Percentiles rank a stretch among this genome's conserved stretches.
Conservation (phyloP, 2,329 filamentous ascomycete genomes). For the Plectosphaerella sp. region DNA sequence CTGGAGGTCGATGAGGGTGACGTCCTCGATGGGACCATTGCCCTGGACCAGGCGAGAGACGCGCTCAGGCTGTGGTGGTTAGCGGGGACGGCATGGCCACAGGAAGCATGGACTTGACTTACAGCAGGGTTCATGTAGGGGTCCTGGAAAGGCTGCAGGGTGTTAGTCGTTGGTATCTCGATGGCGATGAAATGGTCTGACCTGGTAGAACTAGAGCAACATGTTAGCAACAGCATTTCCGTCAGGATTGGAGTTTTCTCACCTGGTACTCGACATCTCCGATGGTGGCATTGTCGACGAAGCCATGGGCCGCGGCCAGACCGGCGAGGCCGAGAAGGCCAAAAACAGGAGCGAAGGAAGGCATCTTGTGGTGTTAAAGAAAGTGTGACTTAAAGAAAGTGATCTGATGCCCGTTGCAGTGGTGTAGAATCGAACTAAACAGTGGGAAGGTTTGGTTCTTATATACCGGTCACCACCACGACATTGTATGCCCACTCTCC, state of each 20-base stretch:
- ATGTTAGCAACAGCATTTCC: conserved; percentile 3
- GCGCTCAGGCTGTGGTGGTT: conserved; percentile 6
- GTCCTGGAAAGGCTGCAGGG: conserved; percentile 16
- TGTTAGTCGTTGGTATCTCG: neutral
- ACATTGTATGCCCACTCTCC: too few species aligned
- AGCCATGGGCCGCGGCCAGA: conserved; percentile 43
- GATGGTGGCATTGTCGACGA: conserved; percentile 41
- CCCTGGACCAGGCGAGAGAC: conserved; percentile 54
- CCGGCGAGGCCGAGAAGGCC: conserved; percentile 22
- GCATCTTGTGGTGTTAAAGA: neutral
- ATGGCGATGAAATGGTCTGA: neutral
- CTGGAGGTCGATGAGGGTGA: conserved; percentile 49
- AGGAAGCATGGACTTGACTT: neutral
- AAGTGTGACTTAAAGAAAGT: neutral
- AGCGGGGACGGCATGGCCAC: neutral
- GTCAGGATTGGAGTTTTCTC: neutral
- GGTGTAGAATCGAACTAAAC: neutral
- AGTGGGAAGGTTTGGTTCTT: neutral
- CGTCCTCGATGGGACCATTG: conserved; percentile 53
- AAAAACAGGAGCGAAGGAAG: neutral
- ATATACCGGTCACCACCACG: neutral
- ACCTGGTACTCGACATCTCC: conserved; percentile 31
- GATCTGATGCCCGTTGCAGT: neutral
- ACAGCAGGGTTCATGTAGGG: conserved; percentile 8
- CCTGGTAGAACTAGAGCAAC: conserved; percentile 24